Conservation (phyloP, 805 yeast genomes). For the Spathaspora sp. region DNA sequence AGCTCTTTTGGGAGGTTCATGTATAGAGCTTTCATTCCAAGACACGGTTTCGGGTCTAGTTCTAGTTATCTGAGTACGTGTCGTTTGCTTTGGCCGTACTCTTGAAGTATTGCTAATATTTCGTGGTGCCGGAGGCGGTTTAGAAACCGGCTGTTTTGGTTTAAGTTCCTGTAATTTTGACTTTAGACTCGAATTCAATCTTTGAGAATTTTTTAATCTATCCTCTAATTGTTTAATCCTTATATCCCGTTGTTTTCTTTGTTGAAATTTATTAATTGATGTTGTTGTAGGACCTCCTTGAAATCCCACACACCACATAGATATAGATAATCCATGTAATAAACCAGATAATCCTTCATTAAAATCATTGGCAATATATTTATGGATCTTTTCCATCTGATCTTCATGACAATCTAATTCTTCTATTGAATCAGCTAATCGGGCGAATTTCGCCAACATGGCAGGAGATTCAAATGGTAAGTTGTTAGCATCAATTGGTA, state of each 20-base stretch:
- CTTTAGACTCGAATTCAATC: background rate
- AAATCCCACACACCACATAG: constrained; percentile 86
- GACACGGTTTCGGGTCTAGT: background rate
- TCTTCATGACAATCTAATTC: constrained; percentile 59
- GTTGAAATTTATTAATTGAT: constrained; percentile 28
- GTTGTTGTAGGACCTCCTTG: constrained; percentile 36
- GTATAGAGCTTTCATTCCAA: constrained; percentile 20
- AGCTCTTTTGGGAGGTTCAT: constrained; percentile 13
- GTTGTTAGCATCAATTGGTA: constrained; percentile 36
- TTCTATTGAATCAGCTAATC: constrained; percentile 45
- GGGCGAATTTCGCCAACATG: constrained; percentile 38
- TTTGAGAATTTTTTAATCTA: constrained; percentile 9
- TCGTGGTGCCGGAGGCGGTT: too few relatives aligned
- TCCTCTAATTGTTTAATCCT: constrained; percentile 21
- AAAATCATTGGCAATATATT: constrained; percentile 53
- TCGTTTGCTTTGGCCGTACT: background rate
- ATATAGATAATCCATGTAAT: constrained; percentile 74
- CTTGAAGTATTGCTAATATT: background rate
- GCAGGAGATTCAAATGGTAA: constrained; percentile 41
- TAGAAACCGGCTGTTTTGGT: background rate
- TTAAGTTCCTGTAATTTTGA: background rate
- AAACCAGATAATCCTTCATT: constrained; percentile 79
- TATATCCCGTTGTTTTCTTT: constrained; percentile 16
- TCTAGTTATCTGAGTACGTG: background rate
- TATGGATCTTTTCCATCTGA: constrained; percentile 57